Base-by-base conservation (phyloP, 805 yeast genomes). In the Ogataea ganodermae region DNA sequence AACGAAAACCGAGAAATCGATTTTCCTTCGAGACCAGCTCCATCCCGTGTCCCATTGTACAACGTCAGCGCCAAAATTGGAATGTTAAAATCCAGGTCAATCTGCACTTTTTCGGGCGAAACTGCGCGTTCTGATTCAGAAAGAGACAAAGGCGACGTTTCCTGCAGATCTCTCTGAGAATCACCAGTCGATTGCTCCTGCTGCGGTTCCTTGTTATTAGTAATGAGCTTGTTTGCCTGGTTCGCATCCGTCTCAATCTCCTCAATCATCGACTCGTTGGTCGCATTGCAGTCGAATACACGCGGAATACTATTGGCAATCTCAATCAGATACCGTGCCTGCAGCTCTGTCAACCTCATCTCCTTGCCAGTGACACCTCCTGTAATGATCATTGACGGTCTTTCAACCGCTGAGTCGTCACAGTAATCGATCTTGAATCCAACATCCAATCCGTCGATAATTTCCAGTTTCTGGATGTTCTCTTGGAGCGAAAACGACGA, bases 311-410 rank as follows among this genome's bases (percentile, higher is more conserved):
- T 74, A 38, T 76, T 79, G 2, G 78, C 68, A 41, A 89, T 67
- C n/a, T 75, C 67, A 56, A 80, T 58, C 37, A 89, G 58, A 54
- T 79, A 82, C 13, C 72, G 68, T 24, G 85, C 68, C 62, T 91
- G 97, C 27, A 79, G 63, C 56, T 91, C 96, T 0, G 96, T 86
- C 48, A 89, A 64, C 23, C 76, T 72, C 53, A 88, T 71, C 36
- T 80, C 78, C 12, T 85, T 72, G 8, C 86, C 84, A 1, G 85
- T 79, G 55, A 87, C 73, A 13, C 71, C 67, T 18, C 96, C 91
- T 0, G 58, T 55, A 0, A 87, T 69, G 1, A 67, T 66, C 26
- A 81, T 70, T 0, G 78, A 67, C 0, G 95, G 84, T 2, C 73
- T 58, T 2, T 60, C 66, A 2, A 60, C 58, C 1, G 54, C 58